Percentiles rank a stretch among this genome's conserved stretches.
Evolutionary conservation across 2,329 filamentous ascomycete genomes (phyloP).

Genomic region (Cladophialophora immunda): DNA sequence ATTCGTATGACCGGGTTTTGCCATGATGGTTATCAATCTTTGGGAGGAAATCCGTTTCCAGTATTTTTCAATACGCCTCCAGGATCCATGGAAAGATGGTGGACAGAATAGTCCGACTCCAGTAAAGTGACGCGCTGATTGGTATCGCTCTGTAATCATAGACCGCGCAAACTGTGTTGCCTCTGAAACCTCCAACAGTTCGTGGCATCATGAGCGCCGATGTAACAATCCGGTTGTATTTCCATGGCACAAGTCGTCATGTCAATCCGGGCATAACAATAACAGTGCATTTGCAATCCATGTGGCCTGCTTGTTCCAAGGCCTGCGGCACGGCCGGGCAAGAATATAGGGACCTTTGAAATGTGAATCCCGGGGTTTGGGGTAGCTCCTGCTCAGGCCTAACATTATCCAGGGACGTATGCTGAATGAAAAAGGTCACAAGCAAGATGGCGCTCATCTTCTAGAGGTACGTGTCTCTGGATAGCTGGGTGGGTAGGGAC

Average conservation of each 20-base stretch:
- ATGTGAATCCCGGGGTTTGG: background rate
- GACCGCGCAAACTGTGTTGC: conserved; percentile 19
- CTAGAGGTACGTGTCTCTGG: conserved; percentile 30
- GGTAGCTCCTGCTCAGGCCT: conserved; percentile 8
- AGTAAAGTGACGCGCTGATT: conserved; percentile 17
- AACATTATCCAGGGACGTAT: conserved; percentile 18
- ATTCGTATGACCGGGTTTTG: conserved; percentile 44
- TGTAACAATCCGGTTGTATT: conserved; percentile 26
- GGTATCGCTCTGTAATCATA: conserved; percentile 9
- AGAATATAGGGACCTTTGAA: background rate
- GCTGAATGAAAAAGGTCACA: conserved; percentile 7
- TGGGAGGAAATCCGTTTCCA: conserved; percentile 21
- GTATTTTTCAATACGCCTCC: conserved; percentile 24
- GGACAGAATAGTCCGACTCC: conserved; percentile 37
- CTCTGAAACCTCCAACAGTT: conserved; percentile 29
- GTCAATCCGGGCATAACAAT: conserved; percentile 9
- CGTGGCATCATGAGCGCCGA: conserved; percentile 31
- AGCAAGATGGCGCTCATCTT: conserved; percentile 27
- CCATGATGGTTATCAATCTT: conserved; percentile 41
- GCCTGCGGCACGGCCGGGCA: conserved; percentile 9
- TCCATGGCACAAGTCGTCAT: conserved; percentile 17
- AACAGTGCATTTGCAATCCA: conserved; percentile 15
- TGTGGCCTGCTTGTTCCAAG: conserved; percentile 8
- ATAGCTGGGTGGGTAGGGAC: conserved; percentile 27
- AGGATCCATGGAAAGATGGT: conserved; percentile 37